phyloP scores from a whole-genome alignment of 306 rosid species.

The Acacia confusa region DNA sequence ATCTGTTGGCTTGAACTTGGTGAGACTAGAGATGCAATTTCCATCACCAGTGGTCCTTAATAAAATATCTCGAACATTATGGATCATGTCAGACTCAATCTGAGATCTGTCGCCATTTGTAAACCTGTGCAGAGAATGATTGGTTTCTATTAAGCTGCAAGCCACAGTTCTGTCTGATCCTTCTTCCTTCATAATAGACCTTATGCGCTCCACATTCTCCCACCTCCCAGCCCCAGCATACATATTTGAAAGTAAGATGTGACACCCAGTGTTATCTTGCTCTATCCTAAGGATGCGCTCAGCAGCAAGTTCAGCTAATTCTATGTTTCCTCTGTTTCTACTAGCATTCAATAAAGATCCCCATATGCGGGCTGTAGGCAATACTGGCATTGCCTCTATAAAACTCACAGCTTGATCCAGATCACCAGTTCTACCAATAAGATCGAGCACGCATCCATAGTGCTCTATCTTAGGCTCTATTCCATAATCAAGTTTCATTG shows the following conservation, averaged over 20 bases:
- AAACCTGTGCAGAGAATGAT: constrained; percentile 36
- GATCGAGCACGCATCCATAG: constrained; percentile 61
- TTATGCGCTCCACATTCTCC: constrained; percentile 46
- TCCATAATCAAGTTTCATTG: constrained; percentile 44
- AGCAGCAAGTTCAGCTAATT: constrained; percentile 54
- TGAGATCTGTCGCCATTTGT: constrained; percentile 47
- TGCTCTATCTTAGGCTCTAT: constrained; percentile 63
- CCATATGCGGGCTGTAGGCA: constrained; percentile 59
- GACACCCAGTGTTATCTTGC: constrained; percentile 57
- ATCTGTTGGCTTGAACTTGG: constrained; percentile 47
- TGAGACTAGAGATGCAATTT: constrained; percentile 24
- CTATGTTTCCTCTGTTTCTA: constrained; percentile 51
- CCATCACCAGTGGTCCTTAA: constrained; percentile 33
- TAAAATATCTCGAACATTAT: constrained; percentile 37
- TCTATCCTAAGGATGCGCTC: constrained; percentile 34
- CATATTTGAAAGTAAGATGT: constrained; percentile 58
- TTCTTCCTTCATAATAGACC: constrained; percentile 41
- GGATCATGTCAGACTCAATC: constrained; percentile 40
- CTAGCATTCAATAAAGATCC: constrained; percentile 60
- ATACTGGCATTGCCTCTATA: constrained; percentile 48
- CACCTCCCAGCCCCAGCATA: constrained; percentile 56
- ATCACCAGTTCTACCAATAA: constrained; percentile 48
- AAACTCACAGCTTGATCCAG: constrained; percentile 50
- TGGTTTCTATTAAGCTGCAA: constrained; percentile 45
- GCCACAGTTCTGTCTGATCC: constrained; percentile 44